Percentiles rank a stretch among this genome's conserved stretches.
phyloP scores from a whole-genome alignment of 2,329 filamentous ascomycete species.

The Claviceps purpurea region DNA sequence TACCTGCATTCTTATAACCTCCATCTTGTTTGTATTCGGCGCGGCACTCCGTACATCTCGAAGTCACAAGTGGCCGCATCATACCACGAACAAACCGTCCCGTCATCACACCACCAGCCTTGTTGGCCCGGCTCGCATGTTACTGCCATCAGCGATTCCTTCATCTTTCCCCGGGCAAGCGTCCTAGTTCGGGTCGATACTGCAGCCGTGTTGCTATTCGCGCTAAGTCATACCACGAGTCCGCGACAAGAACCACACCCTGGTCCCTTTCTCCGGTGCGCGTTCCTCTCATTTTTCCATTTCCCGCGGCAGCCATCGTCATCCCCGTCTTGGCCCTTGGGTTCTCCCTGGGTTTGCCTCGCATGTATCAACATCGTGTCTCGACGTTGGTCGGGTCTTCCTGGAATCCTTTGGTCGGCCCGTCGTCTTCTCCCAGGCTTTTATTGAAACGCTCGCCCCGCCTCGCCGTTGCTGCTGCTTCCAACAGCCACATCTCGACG shows the following conservation, averaged over 20 bases:
- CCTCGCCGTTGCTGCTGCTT: conserved; percentile 1
- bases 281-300: conserved; percentile 1
- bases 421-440: conserved; percentile 7
- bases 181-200: conserved; percentile 1
- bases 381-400: conserved; percentile 5
- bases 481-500: conserved; percentile 2
- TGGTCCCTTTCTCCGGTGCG: neutral
- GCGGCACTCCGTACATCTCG: too few relatives aligned
- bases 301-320: neutral
- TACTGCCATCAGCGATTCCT: neutral
- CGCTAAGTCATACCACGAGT: neutral
- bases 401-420: conserved; percentile 3
- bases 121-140: neutral
- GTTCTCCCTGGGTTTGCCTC: conserved; percentile 7
- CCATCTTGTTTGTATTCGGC: neutral
- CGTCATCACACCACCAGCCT: too few relatives aligned
- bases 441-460: conserved; percentile 9
- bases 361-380: conserved; percentile 10
- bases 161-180: neutral
- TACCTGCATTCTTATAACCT: neutral
- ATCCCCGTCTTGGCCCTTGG: conserved; percentile 3
- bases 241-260: conserved; percentile 4
- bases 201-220: neutral
- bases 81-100: neutral
- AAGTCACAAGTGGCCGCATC: neutral